Percentiles rank a stretch among this genome's conserved stretches.
Evolutionary conservation across 1,139 yeast species (phyloP).

Genomic region (Blastobotrys ciferrii): DNA sequence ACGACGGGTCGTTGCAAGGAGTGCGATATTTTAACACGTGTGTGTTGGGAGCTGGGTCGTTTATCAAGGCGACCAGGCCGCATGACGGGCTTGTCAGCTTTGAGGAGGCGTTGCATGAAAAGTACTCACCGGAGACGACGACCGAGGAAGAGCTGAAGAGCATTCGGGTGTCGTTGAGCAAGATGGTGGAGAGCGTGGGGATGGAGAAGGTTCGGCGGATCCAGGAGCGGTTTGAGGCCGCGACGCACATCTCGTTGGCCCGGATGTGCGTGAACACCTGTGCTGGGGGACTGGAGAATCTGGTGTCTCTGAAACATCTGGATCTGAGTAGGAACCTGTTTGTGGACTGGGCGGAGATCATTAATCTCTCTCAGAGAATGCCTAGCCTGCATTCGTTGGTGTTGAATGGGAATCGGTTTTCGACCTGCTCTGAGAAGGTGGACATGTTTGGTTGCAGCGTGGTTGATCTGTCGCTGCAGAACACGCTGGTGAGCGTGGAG

Average conservation of each 20-base stretch:
- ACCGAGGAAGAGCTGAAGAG: conserved; percentile 23
- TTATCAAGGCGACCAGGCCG: conserved; percentile 51
- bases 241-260: conserved; percentile 53
- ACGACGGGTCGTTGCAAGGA: conserved; percentile 51
- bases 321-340: conserved; percentile 67
- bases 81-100: conserved; percentile 39
- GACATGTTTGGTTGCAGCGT: conserved; percentile 21
- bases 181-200: conserved; percentile 61
- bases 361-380: conserved; percentile 40
- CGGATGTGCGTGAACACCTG: conserved; percentile 32
- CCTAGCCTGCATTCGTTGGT: conserved; percentile 46
- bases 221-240: conserved; percentile 47
- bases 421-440: conserved; percentile 6
- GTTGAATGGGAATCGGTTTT: conserved; percentile 63
- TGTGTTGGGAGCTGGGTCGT: conserved; percentile 55
- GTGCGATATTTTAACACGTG: conserved; percentile 44
- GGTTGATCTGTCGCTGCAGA: conserved; percentile 38
- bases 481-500: conserved; percentile 35
- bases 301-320: conserved; percentile 42
- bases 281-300: conserved; percentile 11
- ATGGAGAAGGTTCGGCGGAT: conserved; percentile 52
- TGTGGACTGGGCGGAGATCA: conserved; percentile 41
- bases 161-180: conserved; percentile 41
- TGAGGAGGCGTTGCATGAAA: conserved; percentile 48
- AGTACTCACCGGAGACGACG: conserved; percentile 44